phyloP scores from a whole-genome alignment of 148 eudicot genomes.

The Nepenthes mirabilis region DNA sequence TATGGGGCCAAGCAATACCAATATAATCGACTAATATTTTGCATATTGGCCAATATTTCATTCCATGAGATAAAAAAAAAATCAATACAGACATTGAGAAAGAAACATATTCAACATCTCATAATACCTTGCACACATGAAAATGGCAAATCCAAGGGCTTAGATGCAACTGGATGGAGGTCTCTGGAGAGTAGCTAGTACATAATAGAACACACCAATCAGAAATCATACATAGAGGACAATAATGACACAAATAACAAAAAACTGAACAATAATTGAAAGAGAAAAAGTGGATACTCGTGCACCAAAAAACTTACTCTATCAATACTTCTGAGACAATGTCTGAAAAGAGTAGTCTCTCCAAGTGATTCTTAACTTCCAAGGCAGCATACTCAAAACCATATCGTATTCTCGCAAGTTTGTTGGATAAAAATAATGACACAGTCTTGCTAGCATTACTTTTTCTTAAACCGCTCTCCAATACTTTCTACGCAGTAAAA shows the following conservation, averaged over 20 bases:
- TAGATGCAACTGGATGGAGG: slow-evolving; percentile 10
- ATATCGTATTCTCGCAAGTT: slow-evolving; percentile 42
- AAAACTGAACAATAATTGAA: neutral
- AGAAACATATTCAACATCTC: neutral
- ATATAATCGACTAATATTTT: no score
- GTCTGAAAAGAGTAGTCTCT: slow-evolving; percentile 52
- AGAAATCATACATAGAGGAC: neutral
- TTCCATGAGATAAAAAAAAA: neutral
- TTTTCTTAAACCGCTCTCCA: slow-evolving; percentile 79
- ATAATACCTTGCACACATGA: slow-evolving; percentile 63
- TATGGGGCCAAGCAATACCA: no score
- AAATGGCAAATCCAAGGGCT: slow-evolving; percentile 95
- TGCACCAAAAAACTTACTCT: slow-evolving; percentile 26
- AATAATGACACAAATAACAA: neutral
- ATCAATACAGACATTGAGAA: neutral
- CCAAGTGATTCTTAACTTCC: slow-evolving; percentile 71
- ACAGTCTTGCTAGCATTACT: slow-evolving; percentile 44
- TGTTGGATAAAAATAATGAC: slow-evolving; percentile 55
- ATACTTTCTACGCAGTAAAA: slow-evolving; percentile 47
- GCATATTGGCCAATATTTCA: no score
- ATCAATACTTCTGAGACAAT: slow-evolving; percentile 62
- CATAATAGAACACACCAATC: slow-evolving; percentile 1
- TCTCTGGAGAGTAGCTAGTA: slow-evolving; percentile 48
- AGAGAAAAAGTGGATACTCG: neutral
- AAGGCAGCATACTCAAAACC: slow-evolving; percentile 89